Evolutionary conservation across 2,329 filamentous ascomycete genomes (phyloP).

Genomic region (Pyricularia sp.): DNA sequence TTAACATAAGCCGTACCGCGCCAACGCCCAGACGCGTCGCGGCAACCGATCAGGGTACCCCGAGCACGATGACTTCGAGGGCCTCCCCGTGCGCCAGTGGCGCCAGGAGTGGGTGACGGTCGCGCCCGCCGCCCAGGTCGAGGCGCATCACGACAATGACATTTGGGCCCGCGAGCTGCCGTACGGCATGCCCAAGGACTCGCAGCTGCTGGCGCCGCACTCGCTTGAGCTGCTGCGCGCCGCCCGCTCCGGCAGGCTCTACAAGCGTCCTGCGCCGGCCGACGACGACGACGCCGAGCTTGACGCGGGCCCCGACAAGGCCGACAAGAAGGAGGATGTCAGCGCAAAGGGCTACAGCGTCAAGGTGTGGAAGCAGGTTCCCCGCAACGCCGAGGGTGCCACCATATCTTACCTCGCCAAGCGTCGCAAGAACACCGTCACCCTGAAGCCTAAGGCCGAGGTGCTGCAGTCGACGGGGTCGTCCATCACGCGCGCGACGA

Average conservation of each 20-base stretch:
- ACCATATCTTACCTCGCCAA: constrained; percentile 49
- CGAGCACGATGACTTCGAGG: constrained; percentile 55
- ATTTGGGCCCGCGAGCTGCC: constrained; percentile 69
- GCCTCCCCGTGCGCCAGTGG: constrained; percentile 87
- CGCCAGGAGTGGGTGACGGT: constrained; percentile 61
- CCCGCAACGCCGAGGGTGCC: constrained; percentile 46
- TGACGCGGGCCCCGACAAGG: constrained; percentile 49
- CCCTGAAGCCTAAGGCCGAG: constrained; percentile 35
- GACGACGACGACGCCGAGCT: constrained; percentile 50
- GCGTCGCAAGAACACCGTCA: constrained; percentile 51
- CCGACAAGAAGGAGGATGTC: constrained; percentile 57
- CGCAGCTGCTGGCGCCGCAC: constrained; percentile 64
- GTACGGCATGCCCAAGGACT: constrained; percentile 77
- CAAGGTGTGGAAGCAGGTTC: constrained; percentile 52
- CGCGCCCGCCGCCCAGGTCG: constrained; percentile 54
- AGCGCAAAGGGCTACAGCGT: constrained; percentile 42
- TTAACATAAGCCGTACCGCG: constrained; percentile 9
- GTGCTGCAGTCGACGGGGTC: constrained; percentile 26
- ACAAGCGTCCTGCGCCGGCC: constrained; percentile 57
- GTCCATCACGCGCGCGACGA: constrained; percentile 67
- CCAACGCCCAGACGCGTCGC: constrained; percentile 38
- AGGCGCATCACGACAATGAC: constrained; percentile 54
- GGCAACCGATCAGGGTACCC: constrained; percentile 46
- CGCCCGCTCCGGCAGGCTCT: constrained; percentile 66
- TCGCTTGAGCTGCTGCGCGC: constrained; percentile 76